Percentiles rank a stretch among this genome's conserved stretches.
These are phyloP conservation scores for Miamiensis avidus DNA, from an alignment of 169 alveolate species.

Conservation along the genomic window DNA sequence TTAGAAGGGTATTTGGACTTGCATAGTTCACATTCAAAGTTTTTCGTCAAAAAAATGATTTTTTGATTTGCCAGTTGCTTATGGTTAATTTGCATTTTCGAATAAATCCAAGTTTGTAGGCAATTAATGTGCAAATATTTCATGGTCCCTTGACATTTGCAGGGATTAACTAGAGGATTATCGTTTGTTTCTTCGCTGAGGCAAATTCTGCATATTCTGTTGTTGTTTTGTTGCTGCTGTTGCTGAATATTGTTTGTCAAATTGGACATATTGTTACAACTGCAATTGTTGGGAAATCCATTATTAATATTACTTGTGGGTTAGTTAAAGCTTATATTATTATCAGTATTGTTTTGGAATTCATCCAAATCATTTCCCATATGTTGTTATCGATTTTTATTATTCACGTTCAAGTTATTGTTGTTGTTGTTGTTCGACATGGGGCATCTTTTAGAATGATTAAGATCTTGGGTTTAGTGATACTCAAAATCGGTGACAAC, in stretches of 20 bases:
- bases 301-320: not conserved
- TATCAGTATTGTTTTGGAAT: not conserved
- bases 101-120: slow-evolving; percentile 92
- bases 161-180: slow-evolving; percentile 95
- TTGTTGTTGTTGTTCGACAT: too few species aligned
- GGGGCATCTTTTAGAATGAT: too few species aligned
- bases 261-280: not conserved
- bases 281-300: too few species aligned
- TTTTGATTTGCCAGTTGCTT: slow-evolving; percentile 50
- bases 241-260: too few species aligned
- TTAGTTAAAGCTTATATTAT: not conserved
- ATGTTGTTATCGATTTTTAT: too few species aligned
- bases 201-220: slow-evolving; percentile 87
- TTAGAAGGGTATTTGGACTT: slow-evolving; percentile 53
- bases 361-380: not conserved
- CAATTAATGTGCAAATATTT: slow-evolving; percentile 93
- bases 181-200: slow-evolving; percentile 82
- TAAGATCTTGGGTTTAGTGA: not conserved
- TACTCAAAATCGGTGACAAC: not conserved
- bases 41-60: slow-evolving; percentile 85
- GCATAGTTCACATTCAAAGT: slow-evolving; percentile 94
- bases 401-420: too few species aligned
- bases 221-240: not conserved
- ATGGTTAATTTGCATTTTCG: slow-evolving; percentile 73
- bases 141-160: slow-evolving; percentile 97